Conservation (phyloP, 208 protist genomes). For the Trypanosoma cruzi region DNA sequence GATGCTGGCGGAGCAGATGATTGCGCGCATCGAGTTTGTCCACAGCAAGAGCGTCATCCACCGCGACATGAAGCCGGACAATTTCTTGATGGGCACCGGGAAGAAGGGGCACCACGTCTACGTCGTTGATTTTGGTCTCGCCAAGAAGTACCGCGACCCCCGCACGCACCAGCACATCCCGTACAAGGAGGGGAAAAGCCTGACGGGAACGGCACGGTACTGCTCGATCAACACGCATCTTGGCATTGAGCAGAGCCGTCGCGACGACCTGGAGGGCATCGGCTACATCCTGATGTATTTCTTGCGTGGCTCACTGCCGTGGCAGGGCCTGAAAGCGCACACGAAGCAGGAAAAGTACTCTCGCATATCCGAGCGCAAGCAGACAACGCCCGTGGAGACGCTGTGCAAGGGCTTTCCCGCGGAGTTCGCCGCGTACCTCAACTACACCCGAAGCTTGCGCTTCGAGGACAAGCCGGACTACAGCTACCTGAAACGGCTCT, state of each 20-base stretch:
- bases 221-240: conserved; percentile 99
- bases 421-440: conserved; percentile 98
- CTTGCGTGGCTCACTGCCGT: conserved; percentile 97
- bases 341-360: conserved; percentile 99
- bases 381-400: conserved; percentile 93
- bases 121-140: conserved; percentile 99
- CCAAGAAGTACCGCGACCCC: conserved; percentile 99
- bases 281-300: conserved; percentile 99
- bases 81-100: conserved; percentile 94
- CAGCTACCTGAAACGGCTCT: conserved; percentile 97
- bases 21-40: conserved; percentile 91
- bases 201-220: conserved; percentile 99
- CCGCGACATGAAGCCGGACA: conserved; percentile 96
- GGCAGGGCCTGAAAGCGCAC: conserved; percentile 97
- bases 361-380: conserved; percentile 98
- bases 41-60: conserved; percentile 94
- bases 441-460: conserved; percentile 95
- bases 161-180: conserved; percentile 99
- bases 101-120: conserved; percentile 93
- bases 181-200: conserved; percentile 98
- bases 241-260: conserved; percentile 96
- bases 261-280: conserved; percentile 99
- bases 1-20: conserved; percentile 94
- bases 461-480: conserved; percentile 99
- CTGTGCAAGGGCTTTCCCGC: conserved; percentile 94